Conservation (phyloP, 108 stramenopile species). For the Skeletonema marinoi region DNA sequence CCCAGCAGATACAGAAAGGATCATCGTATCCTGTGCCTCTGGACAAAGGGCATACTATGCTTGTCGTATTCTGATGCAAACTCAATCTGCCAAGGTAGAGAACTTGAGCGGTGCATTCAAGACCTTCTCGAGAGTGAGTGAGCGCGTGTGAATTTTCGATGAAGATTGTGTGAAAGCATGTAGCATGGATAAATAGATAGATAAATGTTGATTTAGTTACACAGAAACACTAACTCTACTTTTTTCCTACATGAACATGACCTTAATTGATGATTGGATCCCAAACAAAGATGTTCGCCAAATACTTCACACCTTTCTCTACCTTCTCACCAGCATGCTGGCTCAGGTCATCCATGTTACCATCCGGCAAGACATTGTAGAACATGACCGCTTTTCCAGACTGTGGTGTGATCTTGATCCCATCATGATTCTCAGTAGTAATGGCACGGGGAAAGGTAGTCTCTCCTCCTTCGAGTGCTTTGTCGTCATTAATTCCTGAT, state of each 20-base stretch:
- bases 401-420: constrained; percentile 75
- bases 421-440: constrained; percentile 68
- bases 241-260: too few species aligned
- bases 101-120: constrained; percentile 68
- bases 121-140: constrained; percentile 40
- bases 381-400: constrained; percentile 85
- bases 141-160: not conserved
- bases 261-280: constrained; percentile 60
- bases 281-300: constrained; percentile 88
- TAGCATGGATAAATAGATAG: too few species aligned
- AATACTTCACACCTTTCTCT: constrained; percentile 70
- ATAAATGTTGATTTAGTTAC: not conserved
- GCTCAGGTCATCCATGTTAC: constrained; percentile 90
- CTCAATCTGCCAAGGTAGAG: constrained; percentile 57
- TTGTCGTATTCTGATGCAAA: constrained; percentile 60
- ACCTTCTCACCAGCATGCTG: constrained; percentile 84
- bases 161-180: too few species aligned
- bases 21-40: constrained; percentile 60
- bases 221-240: not conserved
- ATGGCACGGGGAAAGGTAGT: constrained; percentile 88
- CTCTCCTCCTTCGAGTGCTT: constrained; percentile 71
- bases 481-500: constrained; percentile 4
- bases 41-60: constrained; percentile 82
- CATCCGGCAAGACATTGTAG: constrained; percentile 90
- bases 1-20: constrained; percentile 52